Conservation (phyloP, 2,329 filamentous ascomycete species). For the Huntiella decipiens region DNA sequence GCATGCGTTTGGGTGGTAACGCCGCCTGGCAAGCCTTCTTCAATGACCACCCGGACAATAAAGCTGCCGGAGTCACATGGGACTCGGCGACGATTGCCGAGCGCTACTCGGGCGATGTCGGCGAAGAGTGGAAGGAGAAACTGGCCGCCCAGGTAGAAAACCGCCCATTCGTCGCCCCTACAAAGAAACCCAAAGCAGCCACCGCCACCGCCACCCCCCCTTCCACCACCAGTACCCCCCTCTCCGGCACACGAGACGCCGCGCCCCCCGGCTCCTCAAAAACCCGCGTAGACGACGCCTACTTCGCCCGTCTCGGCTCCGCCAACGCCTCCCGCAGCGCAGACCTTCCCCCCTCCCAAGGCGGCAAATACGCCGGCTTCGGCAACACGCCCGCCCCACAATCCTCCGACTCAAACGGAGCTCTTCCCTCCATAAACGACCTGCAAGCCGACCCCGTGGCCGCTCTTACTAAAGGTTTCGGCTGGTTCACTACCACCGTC, state of each 20-base stretch:
- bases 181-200: conserved; percentile 29
- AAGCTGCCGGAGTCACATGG: conserved; percentile 51
- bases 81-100: conserved; percentile 81
- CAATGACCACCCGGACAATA: conserved; percentile 47
- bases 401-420: conserved; percentile 18
- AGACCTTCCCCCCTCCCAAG: conserved; percentile 64
- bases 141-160: conserved; percentile 76
- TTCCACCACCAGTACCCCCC: conserved; percentile 17
- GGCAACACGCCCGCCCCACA: conserved; percentile 49
- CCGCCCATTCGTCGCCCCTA: conserved; percentile 60
- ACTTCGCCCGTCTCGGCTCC: conserved; percentile 69
- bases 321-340: conserved; percentile 65
- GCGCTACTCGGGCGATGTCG: conserved; percentile 72
- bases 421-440: conserved; percentile 58
- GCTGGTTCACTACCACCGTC: conserved; percentile 80
- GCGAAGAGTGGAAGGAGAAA: conserved; percentile 90
- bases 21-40: conserved; percentile 76
- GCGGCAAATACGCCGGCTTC: conserved; percentile 83
- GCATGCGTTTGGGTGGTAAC: conserved; percentile 88
- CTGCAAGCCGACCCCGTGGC: conserved; percentile 80
- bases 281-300: conserved; percentile 60
- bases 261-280: conserved; percentile 22
- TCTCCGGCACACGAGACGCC: conserved; percentile 11
- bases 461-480: conserved; percentile 78
- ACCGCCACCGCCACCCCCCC: conserved; percentile 16